Percentiles rank a stretch among this genome's conserved stretches.
Evolutionary conservation across 1,284 basidiomycete genomes (phyloP).

Genomic region (Trametes pubescens): DNA sequence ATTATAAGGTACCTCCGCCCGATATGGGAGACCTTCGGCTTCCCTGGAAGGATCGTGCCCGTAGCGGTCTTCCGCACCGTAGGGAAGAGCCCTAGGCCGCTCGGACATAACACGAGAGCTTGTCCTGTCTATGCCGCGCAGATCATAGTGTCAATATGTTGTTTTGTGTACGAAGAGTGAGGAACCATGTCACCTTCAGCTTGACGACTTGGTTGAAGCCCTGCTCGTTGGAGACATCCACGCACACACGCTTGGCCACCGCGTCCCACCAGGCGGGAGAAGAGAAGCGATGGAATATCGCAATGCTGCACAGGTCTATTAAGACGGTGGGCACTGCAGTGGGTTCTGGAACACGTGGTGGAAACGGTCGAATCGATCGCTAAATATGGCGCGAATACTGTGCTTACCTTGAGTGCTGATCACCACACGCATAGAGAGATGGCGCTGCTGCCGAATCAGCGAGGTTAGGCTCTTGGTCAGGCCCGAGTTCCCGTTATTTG

Average conservation of each 20-base stretch:
- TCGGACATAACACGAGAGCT: constrained; percentile 68
- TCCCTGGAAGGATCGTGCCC: constrained; percentile 8
- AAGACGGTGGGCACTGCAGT: constrained; percentile 69
- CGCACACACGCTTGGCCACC: constrained; percentile 64
- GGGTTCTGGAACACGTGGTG: constrained; percentile 53
- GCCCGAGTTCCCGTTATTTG: constrained; percentile 29
- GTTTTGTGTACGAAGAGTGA: neutral
- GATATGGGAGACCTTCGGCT: constrained; percentile 44
- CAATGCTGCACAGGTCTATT: constrained; percentile 65
- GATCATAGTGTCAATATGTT: neutral
- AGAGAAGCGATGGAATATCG: constrained; percentile 69
- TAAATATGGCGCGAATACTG: no score
- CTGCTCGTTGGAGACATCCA: constrained; percentile 58
- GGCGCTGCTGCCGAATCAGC: constrained; percentile 47
- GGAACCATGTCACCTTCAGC: constrained; percentile 53
- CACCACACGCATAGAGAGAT: constrained; percentile 44
- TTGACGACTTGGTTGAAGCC: constrained; percentile 66
- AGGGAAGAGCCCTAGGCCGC: constrained; percentile 55
- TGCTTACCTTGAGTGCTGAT: constrained; percentile 43
- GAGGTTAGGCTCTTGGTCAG: constrained; percentile 42
- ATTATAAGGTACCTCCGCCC: constrained; percentile 61
- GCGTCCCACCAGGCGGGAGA: constrained; percentile 73
- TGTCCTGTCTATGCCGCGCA: constrained; percentile 61
- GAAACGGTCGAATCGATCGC: neutral
- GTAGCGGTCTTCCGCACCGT: constrained; percentile 20